These are phyloP conservation scores for Alloascoidea africana DNA, from an alignment of 805 yeast species.

Conservation along the genomic window DNA sequence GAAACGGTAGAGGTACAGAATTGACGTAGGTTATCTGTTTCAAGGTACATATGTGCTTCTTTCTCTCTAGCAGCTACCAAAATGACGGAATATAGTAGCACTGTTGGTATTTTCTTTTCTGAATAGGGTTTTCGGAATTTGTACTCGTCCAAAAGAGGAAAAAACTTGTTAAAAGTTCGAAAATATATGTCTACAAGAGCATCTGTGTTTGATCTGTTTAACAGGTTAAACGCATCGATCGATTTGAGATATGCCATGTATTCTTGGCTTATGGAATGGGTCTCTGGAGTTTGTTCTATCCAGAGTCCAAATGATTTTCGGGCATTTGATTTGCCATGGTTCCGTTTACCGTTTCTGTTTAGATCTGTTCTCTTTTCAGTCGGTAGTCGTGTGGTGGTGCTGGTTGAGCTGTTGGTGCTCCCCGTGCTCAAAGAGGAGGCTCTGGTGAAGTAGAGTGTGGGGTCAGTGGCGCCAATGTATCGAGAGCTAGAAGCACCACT, in stretches of 20 bases:
- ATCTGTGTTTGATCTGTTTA: slow-evolving; percentile 15
- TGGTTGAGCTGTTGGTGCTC: neutral
- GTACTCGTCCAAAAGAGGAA: slow-evolving; percentile 26
- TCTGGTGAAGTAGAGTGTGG: neutral
- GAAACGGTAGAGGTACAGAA: slow-evolving; percentile 18
- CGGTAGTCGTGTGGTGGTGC: neutral
- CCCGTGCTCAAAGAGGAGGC: neutral
- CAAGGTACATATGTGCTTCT: slow-evolving; percentile 16
- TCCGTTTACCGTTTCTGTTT: neutral
- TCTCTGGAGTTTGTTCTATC: neutral
- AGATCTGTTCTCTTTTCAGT: neutral
- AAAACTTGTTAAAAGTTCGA: slow-evolving; percentile 22
- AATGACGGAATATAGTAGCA: slow-evolving; percentile 27
- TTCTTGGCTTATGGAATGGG: neutral
- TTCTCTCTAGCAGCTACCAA: slow-evolving; percentile 26
- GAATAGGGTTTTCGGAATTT: slow-evolving; percentile 22
- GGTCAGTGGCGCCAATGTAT: slow-evolving; percentile 3
- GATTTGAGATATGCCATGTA: slow-evolving; percentile 16
- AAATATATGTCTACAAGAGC: slow-evolving; percentile 24
- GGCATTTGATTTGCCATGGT: neutral
- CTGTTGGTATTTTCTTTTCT: slow-evolving; percentile 21
- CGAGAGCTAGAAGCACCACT: neutral
- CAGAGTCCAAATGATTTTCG: neutral
- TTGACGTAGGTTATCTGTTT: slow-evolving; percentile 15
- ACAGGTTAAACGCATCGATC: slow-evolving; percentile 24